phyloP scores from a whole-genome alignment of 2,329 filamentous ascomycete species.

The Aspergillus aculeatinus region DNA sequence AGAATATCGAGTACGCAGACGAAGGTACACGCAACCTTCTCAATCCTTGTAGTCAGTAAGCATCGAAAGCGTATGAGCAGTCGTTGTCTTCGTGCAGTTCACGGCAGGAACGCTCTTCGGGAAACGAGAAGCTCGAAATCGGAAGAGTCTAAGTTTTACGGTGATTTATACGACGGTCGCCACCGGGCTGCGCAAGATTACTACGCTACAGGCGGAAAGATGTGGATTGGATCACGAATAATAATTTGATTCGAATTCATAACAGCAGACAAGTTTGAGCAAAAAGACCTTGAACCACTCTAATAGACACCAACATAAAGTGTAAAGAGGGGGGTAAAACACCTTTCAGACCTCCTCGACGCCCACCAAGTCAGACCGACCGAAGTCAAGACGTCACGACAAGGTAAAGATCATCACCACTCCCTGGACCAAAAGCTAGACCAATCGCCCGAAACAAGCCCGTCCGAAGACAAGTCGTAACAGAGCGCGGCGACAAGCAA shows the following conservation, averaged over 20 bases:
- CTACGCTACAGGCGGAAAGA: not conserved
- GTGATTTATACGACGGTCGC: too few relatives aligned
- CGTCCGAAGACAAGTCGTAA: slow-evolving; percentile 23
- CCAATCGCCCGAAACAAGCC: slow-evolving; percentile 37
- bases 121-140: fast-evolving
- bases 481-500: slow-evolving; percentile 12
- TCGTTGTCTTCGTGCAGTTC: too few relatives aligned
- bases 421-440: slow-evolving; percentile 63
- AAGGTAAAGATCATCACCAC: slow-evolving; percentile 94
- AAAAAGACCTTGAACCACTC: not conserved
- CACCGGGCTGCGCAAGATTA: too few relatives aligned
- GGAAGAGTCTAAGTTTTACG: fast-evolving
- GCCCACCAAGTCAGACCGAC: slow-evolving; percentile 76
- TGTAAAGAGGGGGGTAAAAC: slow-evolving; percentile 53
- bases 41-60: too few relatives aligned
- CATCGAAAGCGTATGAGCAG: too few relatives aligned
- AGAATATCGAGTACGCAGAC: not conserved
- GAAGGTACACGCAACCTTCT: not conserved
- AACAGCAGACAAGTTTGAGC: not conserved
- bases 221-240: not conserved
- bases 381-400: slow-evolving; percentile 69
- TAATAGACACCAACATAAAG: slow-evolving; percentile 36
- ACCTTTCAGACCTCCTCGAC: slow-evolving; percentile 89
- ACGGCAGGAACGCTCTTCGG: too few relatives aligned
- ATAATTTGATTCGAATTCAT: not conserved